Percentiles rank a stretch among this genome's conserved stretches.
These are phyloP conservation scores for Amesomyces nigricolor DNA, from an alignment of 2,329 filamentous ascomycete genomes.

Conservation along the genomic window DNA sequence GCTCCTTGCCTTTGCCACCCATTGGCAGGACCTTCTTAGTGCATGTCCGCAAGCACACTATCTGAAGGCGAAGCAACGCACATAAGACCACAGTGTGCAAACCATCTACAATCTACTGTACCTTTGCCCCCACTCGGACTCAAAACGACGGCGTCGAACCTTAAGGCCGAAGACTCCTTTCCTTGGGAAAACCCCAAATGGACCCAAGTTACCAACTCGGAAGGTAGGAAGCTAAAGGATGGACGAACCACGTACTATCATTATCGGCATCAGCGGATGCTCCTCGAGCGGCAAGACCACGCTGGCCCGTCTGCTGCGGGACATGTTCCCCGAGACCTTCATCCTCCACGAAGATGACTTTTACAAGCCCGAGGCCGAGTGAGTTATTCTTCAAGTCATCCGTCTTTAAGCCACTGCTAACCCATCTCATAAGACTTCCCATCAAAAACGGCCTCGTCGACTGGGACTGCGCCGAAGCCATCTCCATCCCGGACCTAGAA, in stretches of 20 bases:
- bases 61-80: too few species aligned
- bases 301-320: slow-evolving; percentile 73
- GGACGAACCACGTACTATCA: slow-evolving; percentile 44
- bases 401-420: neutral
- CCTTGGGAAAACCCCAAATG: too few species aligned
- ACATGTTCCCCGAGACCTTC: slow-evolving; percentile 71
- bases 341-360: slow-evolving; percentile 97
- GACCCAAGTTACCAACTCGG: too few species aligned
- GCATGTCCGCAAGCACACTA: too few species aligned
- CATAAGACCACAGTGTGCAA: too few species aligned
- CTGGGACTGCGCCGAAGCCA: slow-evolving; percentile 83
- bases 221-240: slow-evolving; percentile 24
- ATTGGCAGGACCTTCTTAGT: too few species aligned
- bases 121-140: too few species aligned
- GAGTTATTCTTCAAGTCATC: slow-evolving; percentile 24
- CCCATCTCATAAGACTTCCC: slow-evolving; percentile 43
- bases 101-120: too few species aligned
- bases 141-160: too few species aligned
- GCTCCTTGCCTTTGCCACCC: too few species aligned
- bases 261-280: slow-evolving; percentile 80
- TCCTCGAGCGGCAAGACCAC: slow-evolving; percentile 96
- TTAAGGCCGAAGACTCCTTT: too few species aligned
- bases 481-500: slow-evolving; percentile 66
- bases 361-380: slow-evolving; percentile 74
- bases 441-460: slow-evolving; percentile 62